phyloP scores from a whole-genome alignment of 106 monocot species.

The Apostasia shenzhenica region DNA sequence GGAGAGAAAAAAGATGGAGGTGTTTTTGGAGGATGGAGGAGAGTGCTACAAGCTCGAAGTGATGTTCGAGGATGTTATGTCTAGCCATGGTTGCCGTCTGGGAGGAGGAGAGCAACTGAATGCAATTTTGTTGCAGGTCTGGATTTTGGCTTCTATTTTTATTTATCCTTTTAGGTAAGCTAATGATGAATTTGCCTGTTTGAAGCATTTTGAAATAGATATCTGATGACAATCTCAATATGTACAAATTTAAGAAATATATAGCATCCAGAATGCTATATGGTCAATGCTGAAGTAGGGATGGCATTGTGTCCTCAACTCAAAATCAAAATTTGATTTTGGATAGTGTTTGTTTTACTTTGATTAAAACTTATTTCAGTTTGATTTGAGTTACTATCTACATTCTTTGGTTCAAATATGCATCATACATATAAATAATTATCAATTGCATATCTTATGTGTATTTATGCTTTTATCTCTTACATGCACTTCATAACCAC shows the following conservation, averaged over 20 bases:
- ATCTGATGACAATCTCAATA: too few species aligned
- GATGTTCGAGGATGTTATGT: slow-evolving; percentile 31
- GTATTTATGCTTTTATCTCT: too few species aligned
- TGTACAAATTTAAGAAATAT: too few species aligned
- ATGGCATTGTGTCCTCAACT: neutral
- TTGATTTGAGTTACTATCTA: too few species aligned
- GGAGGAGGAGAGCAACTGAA: slow-evolving; percentile 1
- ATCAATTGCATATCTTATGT: too few species aligned
- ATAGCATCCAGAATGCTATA: neutral
- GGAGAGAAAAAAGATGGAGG: slow-evolving; percentile 48
- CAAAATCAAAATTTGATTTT: neutral
- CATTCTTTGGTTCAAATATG: too few species aligned
- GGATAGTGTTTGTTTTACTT: too few species aligned
- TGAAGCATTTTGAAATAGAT: neutral
- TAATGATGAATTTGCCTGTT: neutral
- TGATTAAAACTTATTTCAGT: too few species aligned
- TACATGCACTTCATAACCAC: too few species aligned
- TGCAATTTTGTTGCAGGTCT: slow-evolving; percentile 29
- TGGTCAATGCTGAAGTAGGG: neutral
- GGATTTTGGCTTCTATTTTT: neutral
- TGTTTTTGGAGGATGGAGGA: slow-evolving; percentile 32
- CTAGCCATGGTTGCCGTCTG: slow-evolving; percentile 16
- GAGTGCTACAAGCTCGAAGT: slow-evolving; percentile 61
- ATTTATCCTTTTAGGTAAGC: neutral
- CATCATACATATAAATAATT: too few species aligned